Evolutionary conservation across 202 grass and related monocot genomes (phyloP).

Genomic region (Setaria italica): DNA sequence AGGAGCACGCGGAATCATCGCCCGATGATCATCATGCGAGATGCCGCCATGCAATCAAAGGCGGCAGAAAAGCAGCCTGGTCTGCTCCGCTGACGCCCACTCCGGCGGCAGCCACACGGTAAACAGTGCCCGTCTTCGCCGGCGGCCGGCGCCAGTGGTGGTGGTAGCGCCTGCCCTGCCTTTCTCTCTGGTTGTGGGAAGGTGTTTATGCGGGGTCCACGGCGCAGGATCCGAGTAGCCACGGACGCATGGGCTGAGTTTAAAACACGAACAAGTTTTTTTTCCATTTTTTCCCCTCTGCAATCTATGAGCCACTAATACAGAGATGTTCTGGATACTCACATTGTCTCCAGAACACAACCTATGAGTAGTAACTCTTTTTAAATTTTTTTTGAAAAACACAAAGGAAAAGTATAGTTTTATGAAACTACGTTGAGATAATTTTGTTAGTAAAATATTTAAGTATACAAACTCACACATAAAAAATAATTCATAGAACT

Average conservation of each 20-base stretch:
- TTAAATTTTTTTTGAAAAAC: no score
- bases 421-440: no score
- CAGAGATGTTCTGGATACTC: no score
- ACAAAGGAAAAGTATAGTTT: no score
- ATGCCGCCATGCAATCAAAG: conserved; percentile 13
- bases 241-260: neutral
- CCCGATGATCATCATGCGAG: conserved; percentile 17
- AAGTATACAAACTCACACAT: no score
- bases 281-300: neutral
- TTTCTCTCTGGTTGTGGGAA: neutral
- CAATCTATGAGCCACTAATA: neutral
- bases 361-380: no score
- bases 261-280: neutral
- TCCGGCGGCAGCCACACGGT: conserved; percentile 8
- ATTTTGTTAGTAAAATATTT: no score
- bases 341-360: no score
- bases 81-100: neutral
- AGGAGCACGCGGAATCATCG: conserved; percentile 25
- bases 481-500: no score
- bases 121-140: conserved; percentile 5
- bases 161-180: neutral
- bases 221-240: conserved; percentile 4
- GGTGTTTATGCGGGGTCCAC: no score
- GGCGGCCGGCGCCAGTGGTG: neutral
- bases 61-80: neutral